Evolutionary conservation across 306 rosid genomes (phyloP).

Genomic region (Dicorynia guianensis): DNA sequence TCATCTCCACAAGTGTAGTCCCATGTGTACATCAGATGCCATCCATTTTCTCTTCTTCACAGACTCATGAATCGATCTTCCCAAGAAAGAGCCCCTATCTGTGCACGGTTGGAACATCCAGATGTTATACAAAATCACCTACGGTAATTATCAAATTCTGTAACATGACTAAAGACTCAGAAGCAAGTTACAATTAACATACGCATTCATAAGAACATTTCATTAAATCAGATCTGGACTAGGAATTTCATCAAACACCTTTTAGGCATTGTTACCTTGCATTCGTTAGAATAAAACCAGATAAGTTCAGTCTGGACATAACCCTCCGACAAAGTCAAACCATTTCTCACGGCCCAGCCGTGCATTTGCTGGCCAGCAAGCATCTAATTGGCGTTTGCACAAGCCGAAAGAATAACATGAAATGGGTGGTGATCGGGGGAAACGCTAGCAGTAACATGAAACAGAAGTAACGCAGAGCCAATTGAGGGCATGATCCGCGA

Average conservation of each 20-base stretch:
- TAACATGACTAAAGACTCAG: conserved; percentile 43
- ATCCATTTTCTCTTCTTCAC: conserved; percentile 39
- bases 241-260: conserved; percentile 57
- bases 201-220: conserved; percentile 56
- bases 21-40: conserved; percentile 39
- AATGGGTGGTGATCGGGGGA: conserved; percentile 45
- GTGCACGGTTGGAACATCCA: conserved; percentile 47
- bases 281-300: conserved; percentile 29
- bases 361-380: conserved; percentile 41
- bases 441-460: conserved; percentile 29
- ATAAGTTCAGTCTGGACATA: conserved; percentile 47
- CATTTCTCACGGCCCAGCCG: conserved; percentile 45
- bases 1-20: conserved; percentile 55
- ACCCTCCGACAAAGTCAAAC: conserved; percentile 39
- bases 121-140: conserved; percentile 48
- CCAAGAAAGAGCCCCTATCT: conserved; percentile 50
- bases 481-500: conserved; percentile 38
- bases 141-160: conserved; percentile 35
- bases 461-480: conserved; percentile 41
- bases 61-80: conserved; percentile 54
- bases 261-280: conserved; percentile 41
- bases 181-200: conserved; percentile 43
- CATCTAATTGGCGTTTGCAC: conserved; percentile 38
- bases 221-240: conserved; percentile 42
- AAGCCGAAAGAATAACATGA: conserved; percentile 47